Evolutionary conservation across 768 basidiomycete genomes (phyloP), one percentile per base, ranked within the genome.

Genomic region (Russula virescens): DNA sequence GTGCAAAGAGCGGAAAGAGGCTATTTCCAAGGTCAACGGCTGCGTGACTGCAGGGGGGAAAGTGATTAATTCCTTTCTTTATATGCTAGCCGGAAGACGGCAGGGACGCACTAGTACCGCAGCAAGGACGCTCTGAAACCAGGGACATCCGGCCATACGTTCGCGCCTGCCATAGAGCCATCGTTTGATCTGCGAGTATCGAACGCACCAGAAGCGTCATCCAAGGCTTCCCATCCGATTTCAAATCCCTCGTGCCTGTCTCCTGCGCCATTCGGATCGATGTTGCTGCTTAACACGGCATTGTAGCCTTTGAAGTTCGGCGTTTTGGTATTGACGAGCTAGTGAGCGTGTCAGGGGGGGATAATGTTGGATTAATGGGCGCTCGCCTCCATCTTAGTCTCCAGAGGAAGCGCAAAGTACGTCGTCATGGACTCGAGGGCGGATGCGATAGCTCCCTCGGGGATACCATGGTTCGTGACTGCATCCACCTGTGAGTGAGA

Each of bases 201-300:
- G 26, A 66, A 38, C 0, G 34, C 58, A 60, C 70, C 70, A 9
- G 68, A 60, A 13, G 43, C 42, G n/a, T 45, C 61, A n/a, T 76
- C 68, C 0, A 81, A 70, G 26, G 77, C 73, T 70, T 92, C 88
- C 80, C 83, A 87, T 3, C 91, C 91, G 60, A 96, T 79, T 68
- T 94, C 88, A 71, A 94, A 96, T 3, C 88, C 93, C 72, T 98
- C 94, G 70, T 95, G 91, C 58, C 95, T 73, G 70, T 98, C 94
- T 0, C 94, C 94, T n/a, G 81, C 75, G 52, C 82, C 81, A n/a
- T 82, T 78, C 0, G 89, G 85, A 68, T 94, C 82, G 58, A 85
- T 88, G 71, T 92, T 92, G 54, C 83, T 83, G 59, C 85, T 86
- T 7, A 87, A 77, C 2, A 92, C 71, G 2, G 85, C 81, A 56